Base-by-base conservation (phyloP, 202 grass and related monocot genomes). In the Carex arenaria region DNA sequence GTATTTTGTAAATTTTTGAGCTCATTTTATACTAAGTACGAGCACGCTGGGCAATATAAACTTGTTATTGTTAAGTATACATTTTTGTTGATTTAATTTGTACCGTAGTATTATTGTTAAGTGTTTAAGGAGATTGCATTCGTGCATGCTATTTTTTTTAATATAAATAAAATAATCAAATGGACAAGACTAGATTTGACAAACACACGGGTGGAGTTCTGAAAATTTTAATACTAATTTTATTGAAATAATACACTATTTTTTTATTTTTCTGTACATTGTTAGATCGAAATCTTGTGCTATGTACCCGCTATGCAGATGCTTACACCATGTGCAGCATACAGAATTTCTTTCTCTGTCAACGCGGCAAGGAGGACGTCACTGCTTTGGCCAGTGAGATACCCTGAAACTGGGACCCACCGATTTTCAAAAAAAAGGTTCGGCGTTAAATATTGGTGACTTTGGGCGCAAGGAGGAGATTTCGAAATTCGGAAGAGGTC, bases 391-490 rank as follows among this genome's bases (percentile, higher is more conserved):
- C 20, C 8, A 62, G 60, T 11, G 20, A 62, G 60, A 26, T 62
- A 62, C 20, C 8, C 60, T 62, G 60, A 20, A 23, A 62, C 8
- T 62, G 60, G 60, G 60, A 23, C 19, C 60, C 20, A 62, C 20
- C 60, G 2, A 45, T 7, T 10, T 45, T 49, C 0, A 11, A 49
- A 49, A 49, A 49, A 10, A 2, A 49, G 10, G 20, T 3, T 22
- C 8, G 19, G 26, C 20, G 7, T 23, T 61, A 61, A 61, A 62
- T 26, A 62, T 4, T 23, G 5, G 60, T 62, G 56, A 5, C 89
- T 91, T 91, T 85, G 51, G 61, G 69, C 18, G 69, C 87, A 94
- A 65, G 92, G 45, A 7, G 38, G 18, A 18, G 15, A 63, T 60
- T 38, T 13, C 11, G 26, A 1, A n/a, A 17, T 5, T 0, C 15